Evolutionary conservation across 306 rosid species (phyloP).

Genomic region (Morella rubra): DNA sequence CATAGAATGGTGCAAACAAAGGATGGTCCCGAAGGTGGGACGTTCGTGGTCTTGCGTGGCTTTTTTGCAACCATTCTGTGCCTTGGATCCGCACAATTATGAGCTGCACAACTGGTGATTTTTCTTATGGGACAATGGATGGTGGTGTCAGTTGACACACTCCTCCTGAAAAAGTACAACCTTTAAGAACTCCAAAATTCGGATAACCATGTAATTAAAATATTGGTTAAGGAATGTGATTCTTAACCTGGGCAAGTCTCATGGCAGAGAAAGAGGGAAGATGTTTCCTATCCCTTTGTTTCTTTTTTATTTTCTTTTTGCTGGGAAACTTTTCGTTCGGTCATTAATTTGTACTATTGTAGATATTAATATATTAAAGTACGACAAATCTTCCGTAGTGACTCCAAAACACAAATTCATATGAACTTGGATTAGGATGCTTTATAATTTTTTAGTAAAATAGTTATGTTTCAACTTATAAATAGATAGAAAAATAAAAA

Average conservation of each 20-base stretch:
- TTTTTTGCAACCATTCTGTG: slow-evolving; percentile 10
- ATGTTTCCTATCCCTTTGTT: slow-evolving; percentile 16
- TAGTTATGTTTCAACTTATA: too few relatives aligned
- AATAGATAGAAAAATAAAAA: too few relatives aligned
- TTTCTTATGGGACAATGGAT: background rate
- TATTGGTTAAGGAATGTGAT: background rate
- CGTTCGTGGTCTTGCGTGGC: background rate
- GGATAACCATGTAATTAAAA: background rate
- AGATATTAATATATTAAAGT: too few relatives aligned
- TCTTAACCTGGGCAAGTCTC: slow-evolving; percentile 13
- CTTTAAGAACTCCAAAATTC: background rate
- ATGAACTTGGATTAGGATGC: too few relatives aligned
- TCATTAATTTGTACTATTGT: too few relatives aligned
- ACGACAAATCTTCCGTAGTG: too few relatives aligned
- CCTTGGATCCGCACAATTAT: slow-evolving; percentile 6
- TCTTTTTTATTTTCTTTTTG: too few relatives aligned
- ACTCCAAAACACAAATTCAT: too few relatives aligned
- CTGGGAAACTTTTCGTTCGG: too few relatives aligned
- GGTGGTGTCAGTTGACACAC: slow-evolving; percentile 20
- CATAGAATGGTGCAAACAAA: background rate
- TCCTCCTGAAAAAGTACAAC: background rate
- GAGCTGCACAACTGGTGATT: background rate
- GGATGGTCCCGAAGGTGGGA: slow-evolving; percentile 17
- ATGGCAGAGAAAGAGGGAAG: slow-evolving; percentile 13
- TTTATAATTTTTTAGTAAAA: too few relatives aligned